Evolutionary conservation across 2,329 filamentous ascomycete genomes (phyloP).

Genomic region (Daldinia eschscholtzii): DNA sequence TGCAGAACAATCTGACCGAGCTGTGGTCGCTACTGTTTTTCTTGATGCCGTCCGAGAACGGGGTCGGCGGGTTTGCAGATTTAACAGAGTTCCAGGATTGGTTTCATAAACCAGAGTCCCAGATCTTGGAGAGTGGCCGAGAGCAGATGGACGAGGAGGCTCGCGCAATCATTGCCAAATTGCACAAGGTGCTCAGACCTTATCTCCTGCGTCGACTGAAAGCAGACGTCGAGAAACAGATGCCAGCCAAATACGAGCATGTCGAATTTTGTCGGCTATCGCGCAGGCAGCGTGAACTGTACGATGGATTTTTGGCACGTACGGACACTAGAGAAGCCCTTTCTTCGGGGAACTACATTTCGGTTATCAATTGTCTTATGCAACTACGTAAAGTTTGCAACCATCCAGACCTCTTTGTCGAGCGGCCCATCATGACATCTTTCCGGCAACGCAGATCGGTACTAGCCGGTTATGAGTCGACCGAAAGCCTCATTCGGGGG

Average conservation of each 20-base stretch:
- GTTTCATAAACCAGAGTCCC: conserved; percentile 94
- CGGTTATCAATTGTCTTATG: conserved; percentile 98
- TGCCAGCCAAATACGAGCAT: conserved; percentile 98
- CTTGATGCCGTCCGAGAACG: conserved; percentile 90
- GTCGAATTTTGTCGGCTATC: conserved; percentile 96
- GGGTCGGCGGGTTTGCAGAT: conserved; percentile 90
- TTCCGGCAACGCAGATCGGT: conserved; percentile 90
- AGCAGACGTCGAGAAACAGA: conserved; percentile 97
- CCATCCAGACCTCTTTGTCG: conserved; percentile 96
- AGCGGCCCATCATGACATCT: conserved; percentile 95
- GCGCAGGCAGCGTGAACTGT: conserved; percentile 93
- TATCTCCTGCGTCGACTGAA: conserved; percentile 93
- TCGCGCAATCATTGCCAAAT: conserved; percentile 88
- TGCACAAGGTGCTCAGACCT: conserved; percentile 93
- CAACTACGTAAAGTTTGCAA: conserved; percentile 98
- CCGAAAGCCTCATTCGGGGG: conserved; percentile 76
- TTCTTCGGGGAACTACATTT: conserved; percentile 93
- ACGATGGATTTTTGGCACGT: conserved; percentile 94
- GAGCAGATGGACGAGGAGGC: conserved; percentile 96
- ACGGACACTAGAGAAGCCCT: conserved; percentile 90
- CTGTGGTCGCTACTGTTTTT: conserved; percentile 98
- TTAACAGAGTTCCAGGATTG: conserved; percentile 96
- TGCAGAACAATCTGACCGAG: conserved; percentile 97
- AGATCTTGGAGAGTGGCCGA: conserved; percentile 93
- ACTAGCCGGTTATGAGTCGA: conserved; percentile 77